phyloP scores from a whole-genome alignment of 345 rosid genomes.

The Gossypium thurberi region DNA sequence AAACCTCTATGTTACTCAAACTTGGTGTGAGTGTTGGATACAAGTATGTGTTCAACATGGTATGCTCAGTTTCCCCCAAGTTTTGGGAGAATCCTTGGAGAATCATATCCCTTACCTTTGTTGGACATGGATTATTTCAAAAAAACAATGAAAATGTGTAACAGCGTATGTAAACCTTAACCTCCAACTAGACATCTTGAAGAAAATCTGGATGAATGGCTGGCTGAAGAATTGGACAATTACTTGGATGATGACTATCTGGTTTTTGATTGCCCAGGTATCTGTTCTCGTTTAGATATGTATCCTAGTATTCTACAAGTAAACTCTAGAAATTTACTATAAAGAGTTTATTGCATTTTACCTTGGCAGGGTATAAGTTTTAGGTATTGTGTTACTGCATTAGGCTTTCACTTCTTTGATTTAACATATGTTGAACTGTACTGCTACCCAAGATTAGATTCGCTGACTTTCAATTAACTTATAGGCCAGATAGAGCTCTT shows the following conservation, averaged over 20 bases:
- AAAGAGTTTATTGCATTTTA: neutral
- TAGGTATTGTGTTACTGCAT: neutral
- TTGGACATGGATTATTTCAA: neutral
- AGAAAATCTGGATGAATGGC: conserved; percentile 76
- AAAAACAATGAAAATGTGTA: neutral
- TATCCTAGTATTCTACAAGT: neutral
- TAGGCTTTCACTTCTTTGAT: neutral
- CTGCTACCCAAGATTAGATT: neutral
- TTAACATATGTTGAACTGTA: neutral
- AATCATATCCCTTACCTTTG: neutral
- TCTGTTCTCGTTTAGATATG: neutral
- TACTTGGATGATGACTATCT: conserved; percentile 84
- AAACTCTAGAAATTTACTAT: neutral
- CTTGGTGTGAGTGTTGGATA: neutral
- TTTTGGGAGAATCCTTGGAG: neutral
- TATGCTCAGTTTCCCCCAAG: neutral
- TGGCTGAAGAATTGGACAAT: conserved; percentile 80
- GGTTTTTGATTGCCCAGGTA: conserved; percentile 94
- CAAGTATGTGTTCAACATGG: neutral
- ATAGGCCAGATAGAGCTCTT: conserved; percentile 88
- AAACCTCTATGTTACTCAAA: neutral
- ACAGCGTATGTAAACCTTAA: conserved; percentile 33
- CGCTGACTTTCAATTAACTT: neutral
- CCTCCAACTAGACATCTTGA: conserved; percentile 59
- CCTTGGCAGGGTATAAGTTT: neutral